Conservation (phyloP, 208 protist genomes). For the Lotmaria passim region DNA sequence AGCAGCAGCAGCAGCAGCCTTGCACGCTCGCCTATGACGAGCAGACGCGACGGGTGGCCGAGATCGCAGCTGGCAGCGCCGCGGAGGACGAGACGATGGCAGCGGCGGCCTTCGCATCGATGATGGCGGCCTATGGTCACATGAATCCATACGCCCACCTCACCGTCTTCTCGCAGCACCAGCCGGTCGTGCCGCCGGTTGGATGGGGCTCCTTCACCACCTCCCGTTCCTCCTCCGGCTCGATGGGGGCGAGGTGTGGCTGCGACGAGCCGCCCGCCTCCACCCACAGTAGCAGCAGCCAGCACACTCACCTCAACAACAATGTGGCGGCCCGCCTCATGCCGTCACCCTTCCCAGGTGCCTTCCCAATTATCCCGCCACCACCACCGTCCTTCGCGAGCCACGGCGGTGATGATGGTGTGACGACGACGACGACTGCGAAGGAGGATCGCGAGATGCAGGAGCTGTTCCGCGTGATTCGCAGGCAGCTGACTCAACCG, state of each 20-base stretch:
- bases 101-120: conserved; percentile 17
- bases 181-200: conserved; percentile 33
- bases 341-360: conserved; percentile 45
- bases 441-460: conserved; percentile 49
- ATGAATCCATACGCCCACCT: conserved; percentile 38
- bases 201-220: conserved; percentile 10
- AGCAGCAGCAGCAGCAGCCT: conserved; percentile 16
- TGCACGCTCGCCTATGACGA: conserved; percentile 16
- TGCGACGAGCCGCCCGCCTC: neutral
- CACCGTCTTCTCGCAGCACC: conserved; percentile 38
- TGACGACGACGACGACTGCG: conserved; percentile 13
- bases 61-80: neutral
- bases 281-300: neutral
- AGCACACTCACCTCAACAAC: neutral
- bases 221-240: conserved; percentile 2
- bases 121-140: conserved; percentile 25
- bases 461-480: conserved; percentile 39
- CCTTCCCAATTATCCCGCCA: conserved; percentile 43
- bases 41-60: conserved; percentile 14
- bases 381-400: conserved; percentile 1
- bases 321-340: conserved; percentile 28
- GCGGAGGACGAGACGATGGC: conserved; percentile 15
- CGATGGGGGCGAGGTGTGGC: neutral
- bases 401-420: neutral
- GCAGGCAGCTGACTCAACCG: conserved; percentile 30